phyloP scores from a whole-genome alignment of 148 eudicot genomes.

The Fagopyrum tataricum region DNA sequence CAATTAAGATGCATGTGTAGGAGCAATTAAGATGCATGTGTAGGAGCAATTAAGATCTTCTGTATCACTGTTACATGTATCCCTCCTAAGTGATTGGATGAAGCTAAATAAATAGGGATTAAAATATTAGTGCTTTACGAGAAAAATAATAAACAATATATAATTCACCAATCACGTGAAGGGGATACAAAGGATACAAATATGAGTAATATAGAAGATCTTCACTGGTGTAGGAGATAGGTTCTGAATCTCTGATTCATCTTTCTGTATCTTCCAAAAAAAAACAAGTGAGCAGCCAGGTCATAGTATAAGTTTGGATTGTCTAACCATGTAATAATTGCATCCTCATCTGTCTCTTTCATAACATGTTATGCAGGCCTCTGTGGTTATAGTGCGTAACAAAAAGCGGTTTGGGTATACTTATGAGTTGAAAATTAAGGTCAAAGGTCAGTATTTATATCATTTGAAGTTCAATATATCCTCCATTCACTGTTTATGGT shows the following conservation, averaged over 20 bases:
- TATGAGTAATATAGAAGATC: too few relatives aligned
- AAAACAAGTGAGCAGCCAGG: neutral
- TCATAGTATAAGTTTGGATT: neutral
- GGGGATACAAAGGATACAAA: too few relatives aligned
- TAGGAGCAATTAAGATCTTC: too few relatives aligned
- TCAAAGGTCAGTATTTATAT: conserved; percentile 48
- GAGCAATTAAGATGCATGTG: too few relatives aligned
- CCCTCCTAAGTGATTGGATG: too few relatives aligned
- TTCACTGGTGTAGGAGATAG: neutral
- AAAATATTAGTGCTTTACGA: too few relatives aligned
- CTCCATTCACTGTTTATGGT: neutral
- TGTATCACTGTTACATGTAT: too few relatives aligned
- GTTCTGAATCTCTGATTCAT: neutral
- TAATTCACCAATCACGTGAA: too few relatives aligned
- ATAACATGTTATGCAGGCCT: conserved; percentile 49
- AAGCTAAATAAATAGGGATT: too few relatives aligned
- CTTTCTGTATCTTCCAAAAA: neutral
- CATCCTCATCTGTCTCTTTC: neutral
- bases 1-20: too few relatives aligned
- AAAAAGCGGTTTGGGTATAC: conserved; percentile 97
- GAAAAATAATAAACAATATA: too few relatives aligned
- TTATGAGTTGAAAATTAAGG: conserved; percentile 69
- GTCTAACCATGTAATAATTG: neutral
- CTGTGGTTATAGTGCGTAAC: conserved; percentile 79
- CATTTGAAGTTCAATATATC: neutral